Evolutionary conservation across 2,329 filamentous ascomycete genomes (phyloP), one percentile per base, ranked within the genome.

Genomic region (Aspergillus transmontanensis): DNA sequence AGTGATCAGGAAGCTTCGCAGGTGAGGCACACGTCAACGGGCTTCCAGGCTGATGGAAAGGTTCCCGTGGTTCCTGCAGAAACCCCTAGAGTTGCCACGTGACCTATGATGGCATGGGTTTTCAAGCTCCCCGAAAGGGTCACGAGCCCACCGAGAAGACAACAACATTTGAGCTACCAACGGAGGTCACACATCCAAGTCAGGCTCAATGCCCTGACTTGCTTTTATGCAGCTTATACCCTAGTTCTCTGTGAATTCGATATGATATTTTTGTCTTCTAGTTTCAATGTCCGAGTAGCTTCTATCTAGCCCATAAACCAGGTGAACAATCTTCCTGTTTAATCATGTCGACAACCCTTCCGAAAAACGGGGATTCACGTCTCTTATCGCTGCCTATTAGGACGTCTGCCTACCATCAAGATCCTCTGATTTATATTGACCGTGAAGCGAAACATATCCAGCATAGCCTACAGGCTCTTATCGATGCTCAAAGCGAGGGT

Each of bases 401-500:
- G 57, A 62, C 70, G 57, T 72, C 76, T 36, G 59, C 67, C 21
- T 68, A 73, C 59, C 72, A 78, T 48, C 70, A 78, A 41, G 77
- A 81, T 62, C 78, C 83, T 60, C 76, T 86, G 32, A 72, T 85
- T n/a, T 79, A 80, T 32, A 73, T 87, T 62, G 81, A 84, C 66
- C 79, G 84, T 62, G 81, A 83, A 70, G 81, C 85, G 30, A 81
- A 79, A 61, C 77, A 85, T 66, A 81, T 89, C 11, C 82, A 89
- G 69, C 80, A 81, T 58, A 84, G 86, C 64, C 79, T 89, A 11
- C 87, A 89, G 72, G 79, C 80, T 61, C 76, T 88, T 12, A 83
- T 89, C 26, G 86, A 89, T 73, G 85, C 85, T 11, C 87, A 89
- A 72, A 84, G 85, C 36, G 85, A 87, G 68, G 85, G 83, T 21